Percentiles rank a stretch among this genome's conserved stretches.
Conservation (phyloP, 2,329 filamentous ascomycete genomes). For the Colletotrichum australisinense region DNA sequence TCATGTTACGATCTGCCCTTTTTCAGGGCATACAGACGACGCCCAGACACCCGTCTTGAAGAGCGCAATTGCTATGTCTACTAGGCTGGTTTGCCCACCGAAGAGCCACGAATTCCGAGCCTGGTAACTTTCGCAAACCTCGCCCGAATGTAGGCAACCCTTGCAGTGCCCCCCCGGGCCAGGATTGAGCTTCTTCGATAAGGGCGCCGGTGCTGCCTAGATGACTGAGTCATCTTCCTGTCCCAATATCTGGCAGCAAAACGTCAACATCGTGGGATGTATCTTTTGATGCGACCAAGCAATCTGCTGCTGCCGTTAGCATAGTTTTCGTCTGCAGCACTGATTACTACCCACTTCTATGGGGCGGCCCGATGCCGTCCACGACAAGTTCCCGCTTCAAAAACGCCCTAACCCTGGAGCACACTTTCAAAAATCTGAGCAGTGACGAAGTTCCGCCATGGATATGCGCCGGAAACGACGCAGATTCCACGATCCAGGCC, state of each 20-base stretch:
- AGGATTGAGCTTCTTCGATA: neutral
- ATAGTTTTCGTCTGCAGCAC: neutral
- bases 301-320: neutral
- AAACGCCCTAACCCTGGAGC: conserved; percentile 15
- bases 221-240: neutral
- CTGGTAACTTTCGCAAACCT: neutral
- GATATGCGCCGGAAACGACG: neutral
- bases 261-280: neutral
- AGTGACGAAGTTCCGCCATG: neutral
- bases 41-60: neutral
- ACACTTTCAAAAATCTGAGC: neutral
- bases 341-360: neutral
- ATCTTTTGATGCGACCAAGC: neutral
- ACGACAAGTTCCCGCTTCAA: conserved; percentile 11
- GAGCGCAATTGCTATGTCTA: neutral
- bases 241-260: neutral
- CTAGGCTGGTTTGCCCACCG: too few species aligned
- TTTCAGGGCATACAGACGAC: neutral
- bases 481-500: neutral
- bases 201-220: neutral
- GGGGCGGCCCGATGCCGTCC: neutral
- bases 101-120: neutral
- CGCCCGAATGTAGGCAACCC: neutral
- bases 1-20: neutral
- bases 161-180: neutral